Evolutionary conservation across 2,329 filamentous ascomycete genomes (phyloP), one percentile per base, ranked within the genome.

Genomic region (Nemania sp.): DNA sequence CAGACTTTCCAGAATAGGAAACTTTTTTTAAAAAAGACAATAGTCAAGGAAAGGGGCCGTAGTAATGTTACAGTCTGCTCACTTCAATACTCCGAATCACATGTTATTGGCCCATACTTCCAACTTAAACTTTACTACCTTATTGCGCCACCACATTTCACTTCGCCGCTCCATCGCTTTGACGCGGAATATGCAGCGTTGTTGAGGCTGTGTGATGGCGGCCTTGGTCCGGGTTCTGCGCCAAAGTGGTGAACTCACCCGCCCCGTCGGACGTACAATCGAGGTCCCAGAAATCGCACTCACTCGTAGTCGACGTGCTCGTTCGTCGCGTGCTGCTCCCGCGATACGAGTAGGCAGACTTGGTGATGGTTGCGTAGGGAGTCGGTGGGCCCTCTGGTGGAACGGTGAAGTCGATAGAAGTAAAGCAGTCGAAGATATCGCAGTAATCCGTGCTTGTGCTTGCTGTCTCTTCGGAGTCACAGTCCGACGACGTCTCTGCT

Each of bases 261-360:
- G 66, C 54, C 2, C 5, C 47, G 18, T 20, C 27, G 22, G 61
- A 45, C 8, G 20, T 56, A 38, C 64, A 68, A 57, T 65, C 64
- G 0, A 45, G 45, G 11, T 54, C 61, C 62, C 57, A 52, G 20
- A 67, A 54, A 26, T 58, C 65, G 47, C 64, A 68, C 0, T 68
- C 61, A 10, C 49, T 60, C 7, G 53, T 60, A 4, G 41, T 35
- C n/a, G 62, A 61, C n/a, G 55, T 56, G 13, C 35, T 52, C 10
- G 62, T 18, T 55, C 47, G 59, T n/a, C 59, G 52, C 22, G 58
- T 69, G 15, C 38, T 57, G 5, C 22, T 38, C 27, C 35, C 32
- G 35, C 11, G 52, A 45, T 70, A 69, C 52, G 66, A 70, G 26
- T 69, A 69, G 1, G 62, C 51, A 41, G 63, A 56, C 51, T 64